Base-by-base conservation (phyloP, 2,329 filamentous ascomycete genomes). In the Apiospora marii region DNA sequence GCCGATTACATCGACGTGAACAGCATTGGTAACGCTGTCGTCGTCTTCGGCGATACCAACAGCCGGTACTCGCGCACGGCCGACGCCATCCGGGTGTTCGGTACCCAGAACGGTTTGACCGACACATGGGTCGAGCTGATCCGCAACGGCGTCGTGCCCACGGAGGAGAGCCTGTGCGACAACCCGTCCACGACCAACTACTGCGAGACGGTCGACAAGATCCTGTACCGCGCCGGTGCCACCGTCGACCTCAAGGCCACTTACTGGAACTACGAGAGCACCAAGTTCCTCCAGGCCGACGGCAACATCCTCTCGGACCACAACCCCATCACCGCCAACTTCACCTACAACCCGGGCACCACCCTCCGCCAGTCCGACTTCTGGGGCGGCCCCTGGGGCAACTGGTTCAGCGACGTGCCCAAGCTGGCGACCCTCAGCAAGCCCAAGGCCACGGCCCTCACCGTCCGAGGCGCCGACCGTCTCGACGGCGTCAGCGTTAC, bases 131-230 rank as follows among this genome's bases (percentile, higher is more conserved):
- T 93, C 16, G 81, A 91, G 76, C 83, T 91, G 0, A 81, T 87
- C 53, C 83, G 82, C 19, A 80, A 78, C 34, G 88, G 88, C 14
- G 80, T 83, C 13, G 82, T 84, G 41, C 88, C 89, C 0, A 80
- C 82, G 16, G 76, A 77, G 43, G 83, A 87, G 76, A 74, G 80
- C 27, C 71, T 88, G 22, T 93, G 91, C 80, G 80, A 81, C n/a
- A 92, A 91, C 76, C 91, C 91, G 0, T 86, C 86, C 43, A 83
- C 83, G 0, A 85, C 81, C 67, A 85, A 85, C 77, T 79, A 80
- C 5, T 93, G 91, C 80, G 91, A 93, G 82, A 89, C 87, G 3
- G 90, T 93, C 49, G 91, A 93, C 81, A 93, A 93, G 81, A 83
- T 92, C 67, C 87, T 92, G 76, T 92, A 89, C 82, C 87, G 90